phyloP scores from a whole-genome alignment of 2,329 filamentous ascomycete species.

The Fusarium sororula region DNA sequence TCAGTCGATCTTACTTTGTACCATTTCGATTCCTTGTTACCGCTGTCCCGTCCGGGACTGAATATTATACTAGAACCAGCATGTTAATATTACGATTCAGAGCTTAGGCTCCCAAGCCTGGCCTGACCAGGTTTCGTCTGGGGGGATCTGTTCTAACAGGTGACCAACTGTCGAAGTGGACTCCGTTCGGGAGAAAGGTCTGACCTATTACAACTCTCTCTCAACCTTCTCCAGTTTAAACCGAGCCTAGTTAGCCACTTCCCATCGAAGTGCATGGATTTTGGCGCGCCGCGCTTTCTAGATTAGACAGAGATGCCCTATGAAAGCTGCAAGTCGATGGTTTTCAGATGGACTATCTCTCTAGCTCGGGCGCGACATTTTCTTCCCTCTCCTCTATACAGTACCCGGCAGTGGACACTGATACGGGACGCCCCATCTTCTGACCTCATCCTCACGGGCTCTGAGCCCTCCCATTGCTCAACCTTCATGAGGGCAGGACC shows the following conservation, averaged over 20 bases:
- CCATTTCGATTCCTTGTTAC: slow-evolving; percentile 15
- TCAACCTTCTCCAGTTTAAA: slow-evolving; percentile 33
- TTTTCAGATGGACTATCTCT: slow-evolving; percentile 32
- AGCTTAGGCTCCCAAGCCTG: slow-evolving; percentile 17
- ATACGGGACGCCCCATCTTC: slow-evolving; percentile 29
- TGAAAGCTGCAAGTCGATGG: slow-evolving; percentile 38
- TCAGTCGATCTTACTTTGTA: slow-evolving; percentile 42
- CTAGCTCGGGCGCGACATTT: slow-evolving; percentile 34
- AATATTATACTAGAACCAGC: slow-evolving; percentile 25
- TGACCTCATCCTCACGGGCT: slow-evolving; percentile 32
- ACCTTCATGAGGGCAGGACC: slow-evolving; percentile 16
- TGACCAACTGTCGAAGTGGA: slow-evolving; percentile 40
- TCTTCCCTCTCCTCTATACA: slow-evolving; percentile 20
- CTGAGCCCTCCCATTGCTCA: slow-evolving; percentile 27
- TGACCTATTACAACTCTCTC: slow-evolving; percentile 29
- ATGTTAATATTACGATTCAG: slow-evolving; percentile 32
- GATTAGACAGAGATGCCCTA: slow-evolving; percentile 32
- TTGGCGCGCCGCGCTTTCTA: slow-evolving; percentile 26
- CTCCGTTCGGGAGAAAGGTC: slow-evolving; percentile 34
- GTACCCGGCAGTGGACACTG: slow-evolving; percentile 18
- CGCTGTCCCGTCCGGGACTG: slow-evolving; percentile 19
- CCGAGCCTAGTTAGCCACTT: slow-evolving; percentile 22
- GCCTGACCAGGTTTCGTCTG: slow-evolving; percentile 35
- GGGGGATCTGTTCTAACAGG: slow-evolving; percentile 42
- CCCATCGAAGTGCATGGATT: slow-evolving; percentile 40